Conservation (phyloP, 768 basidiomycete species). For the Leccinum broughii region DNA sequence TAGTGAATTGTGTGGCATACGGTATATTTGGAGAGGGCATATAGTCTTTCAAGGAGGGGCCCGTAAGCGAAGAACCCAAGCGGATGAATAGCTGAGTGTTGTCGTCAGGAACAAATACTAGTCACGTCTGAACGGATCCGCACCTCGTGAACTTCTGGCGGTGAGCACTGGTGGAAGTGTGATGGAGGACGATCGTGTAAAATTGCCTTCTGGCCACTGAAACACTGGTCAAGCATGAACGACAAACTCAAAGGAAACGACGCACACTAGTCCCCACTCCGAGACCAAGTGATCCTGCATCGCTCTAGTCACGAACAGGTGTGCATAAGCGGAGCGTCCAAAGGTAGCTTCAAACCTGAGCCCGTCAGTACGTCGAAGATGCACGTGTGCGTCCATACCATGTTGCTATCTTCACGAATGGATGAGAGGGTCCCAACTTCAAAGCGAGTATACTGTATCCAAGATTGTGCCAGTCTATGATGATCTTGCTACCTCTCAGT, state of each 20-base stretch:
- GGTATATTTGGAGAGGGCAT: constrained; percentile 51
- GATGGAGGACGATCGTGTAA: constrained; percentile 89
- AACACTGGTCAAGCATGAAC: constrained; percentile 6
- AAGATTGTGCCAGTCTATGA: constrained; percentile 99
- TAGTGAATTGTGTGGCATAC: constrained; percentile 66
- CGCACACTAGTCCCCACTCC: constrained; percentile 79
- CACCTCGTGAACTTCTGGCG: constrained; percentile 79
- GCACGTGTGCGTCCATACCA: constrained; percentile 45
- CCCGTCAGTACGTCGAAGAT: not conserved
- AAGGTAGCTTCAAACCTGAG: constrained; percentile 82
- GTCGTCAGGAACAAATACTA: constrained; percentile 3
- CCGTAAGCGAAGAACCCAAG: constrained; percentile 40
- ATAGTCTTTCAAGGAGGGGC: constrained; percentile 44
- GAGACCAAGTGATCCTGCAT: constrained; percentile 72
- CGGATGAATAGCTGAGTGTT: constrained; percentile 49
- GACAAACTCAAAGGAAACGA: constrained; percentile 13
- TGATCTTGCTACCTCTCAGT: constrained; percentile 76
- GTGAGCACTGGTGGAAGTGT: constrained; percentile 72
- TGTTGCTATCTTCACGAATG: constrained; percentile 72
- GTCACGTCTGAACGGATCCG: constrained; percentile 10
- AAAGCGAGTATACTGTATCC: constrained; percentile 92
- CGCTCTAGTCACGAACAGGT: constrained; percentile 89
- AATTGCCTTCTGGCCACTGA: constrained; percentile 75
- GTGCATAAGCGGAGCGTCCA: constrained; percentile 80
- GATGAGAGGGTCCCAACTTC: constrained; percentile 66